Conservation (phyloP, 2,329 filamentous ascomycete genomes). For the Thelonectria olida region DNA sequence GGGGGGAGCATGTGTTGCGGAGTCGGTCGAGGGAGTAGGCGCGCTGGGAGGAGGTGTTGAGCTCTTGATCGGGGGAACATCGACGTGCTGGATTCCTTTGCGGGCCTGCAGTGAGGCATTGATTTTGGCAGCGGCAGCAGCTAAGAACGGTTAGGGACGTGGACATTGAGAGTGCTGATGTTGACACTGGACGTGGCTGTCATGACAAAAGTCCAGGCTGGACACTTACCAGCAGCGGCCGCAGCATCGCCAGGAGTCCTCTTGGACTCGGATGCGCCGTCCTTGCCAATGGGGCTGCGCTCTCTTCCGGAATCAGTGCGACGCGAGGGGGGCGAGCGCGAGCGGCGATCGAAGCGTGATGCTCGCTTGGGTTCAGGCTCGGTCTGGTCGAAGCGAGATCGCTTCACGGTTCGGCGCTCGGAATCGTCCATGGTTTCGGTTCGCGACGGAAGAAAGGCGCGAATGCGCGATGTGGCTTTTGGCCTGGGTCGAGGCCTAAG, state of each 20-base stretch:
- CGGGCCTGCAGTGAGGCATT: constrained; percentile 85
- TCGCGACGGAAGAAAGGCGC: constrained; percentile 7
- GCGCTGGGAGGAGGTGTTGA: constrained; percentile 57
- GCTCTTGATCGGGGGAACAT: constrained; percentile 81
- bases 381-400: constrained; percentile 93
- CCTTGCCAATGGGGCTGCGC: constrained; percentile 76
- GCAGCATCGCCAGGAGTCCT: constrained; percentile 72
- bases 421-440: constrained; percentile 72
- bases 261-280: constrained; percentile 52
- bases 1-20: constrained; percentile 49
- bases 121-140: constrained; percentile 88
- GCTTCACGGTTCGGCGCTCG: constrained; percentile 77
- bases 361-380: constrained; percentile 79
- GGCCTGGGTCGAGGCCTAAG: background rate
- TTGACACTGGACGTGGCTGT: background rate
- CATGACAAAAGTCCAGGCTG: background rate
- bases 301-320: constrained; percentile 76
- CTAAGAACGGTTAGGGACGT: constrained; percentile 52
- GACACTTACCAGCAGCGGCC: constrained; percentile 75
- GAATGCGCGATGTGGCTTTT: background rate
- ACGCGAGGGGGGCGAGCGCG: constrained; percentile 78
- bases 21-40: constrained; percentile 43
- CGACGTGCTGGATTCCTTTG: constrained; percentile 89
- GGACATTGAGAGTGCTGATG: constrained; percentile 19
- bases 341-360: constrained; percentile 91